Evolutionary conservation across 2,329 filamentous ascomycete species (phyloP), one percentile per base, ranked within the genome.

Genomic region (Botrytis fabae): DNA sequence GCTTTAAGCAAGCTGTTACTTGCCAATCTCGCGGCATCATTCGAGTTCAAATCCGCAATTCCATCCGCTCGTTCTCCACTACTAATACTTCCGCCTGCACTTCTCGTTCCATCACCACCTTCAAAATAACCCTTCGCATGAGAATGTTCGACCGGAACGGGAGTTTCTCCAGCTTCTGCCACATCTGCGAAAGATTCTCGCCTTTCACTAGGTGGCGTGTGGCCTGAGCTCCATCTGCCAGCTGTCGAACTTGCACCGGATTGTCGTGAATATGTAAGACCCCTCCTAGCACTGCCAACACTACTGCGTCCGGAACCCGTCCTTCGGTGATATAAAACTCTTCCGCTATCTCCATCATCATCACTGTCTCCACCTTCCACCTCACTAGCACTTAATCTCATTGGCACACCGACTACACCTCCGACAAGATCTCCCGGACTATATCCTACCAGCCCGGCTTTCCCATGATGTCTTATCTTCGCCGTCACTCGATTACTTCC

Each of bases 341-440:
- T 83, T 28, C 76, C 75, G 81, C 84, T 76, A 77, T 82, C 81
- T 60, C 92, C 90, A 66, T 93, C 92, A 61, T 93, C 92, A 70
- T 94, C 93, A 80, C 91, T 93, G 78, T 95, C 93, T 76, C 91
- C 94, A 77, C 93, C 94, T 79, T 97, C 94, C 22, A 98, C 93
- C 82, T 99, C 96, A 69, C 93, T 97, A n/a, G 96, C 95, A 81
- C 93, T 97, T 75, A 99, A 86, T 61, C 96, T 91, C 83, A 98
- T 90, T 2, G 96, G 96, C 57, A 98, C 95, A 71, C 94, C 94
- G 59, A 91, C 89, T 1, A 91, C 88, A 59, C 89, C 89, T 61
- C 89, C 89, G 73, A 88, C 85, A 71, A 91, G 83, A 74, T 95
- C 95, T 73, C 86, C 89, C 4, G 93, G 91, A 16, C 91, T 90